Evolutionary conservation across 305 asterid genomes (phyloP).

Genomic region (Stenogyne calaminthoides): DNA sequence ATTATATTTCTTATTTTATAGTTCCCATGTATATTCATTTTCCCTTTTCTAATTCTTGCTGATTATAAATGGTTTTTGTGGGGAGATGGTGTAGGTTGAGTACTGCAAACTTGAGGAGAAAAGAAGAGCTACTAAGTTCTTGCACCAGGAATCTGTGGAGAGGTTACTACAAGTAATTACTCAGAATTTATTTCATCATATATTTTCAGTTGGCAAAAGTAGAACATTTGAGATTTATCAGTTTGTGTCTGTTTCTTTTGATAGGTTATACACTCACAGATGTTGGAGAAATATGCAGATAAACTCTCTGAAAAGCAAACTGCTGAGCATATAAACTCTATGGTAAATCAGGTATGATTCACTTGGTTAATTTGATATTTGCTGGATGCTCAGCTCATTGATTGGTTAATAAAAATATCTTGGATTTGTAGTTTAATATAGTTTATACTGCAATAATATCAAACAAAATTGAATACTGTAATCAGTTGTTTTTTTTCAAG

Average conservation of each 20-base stretch:
- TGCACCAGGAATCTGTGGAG: background rate
- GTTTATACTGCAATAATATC: background rate
- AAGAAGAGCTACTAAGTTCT: background rate
- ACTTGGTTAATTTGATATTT: background rate
- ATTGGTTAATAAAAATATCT: background rate
- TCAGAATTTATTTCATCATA: background rate
- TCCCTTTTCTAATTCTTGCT: background rate
- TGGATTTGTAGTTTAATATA: background rate
- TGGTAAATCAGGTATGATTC: background rate
- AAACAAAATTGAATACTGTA: background rate
- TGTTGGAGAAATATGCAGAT: constrained; percentile 1
- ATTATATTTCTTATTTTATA: background rate
- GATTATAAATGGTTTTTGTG: background rate
- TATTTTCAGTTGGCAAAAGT: background rate
- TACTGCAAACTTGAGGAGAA: background rate
- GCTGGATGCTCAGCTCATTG: background rate
- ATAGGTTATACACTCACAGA: background rate
- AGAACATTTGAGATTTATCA: background rate
- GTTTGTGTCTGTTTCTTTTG: background rate
- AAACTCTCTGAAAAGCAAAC: background rate
- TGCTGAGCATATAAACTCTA: background rate
- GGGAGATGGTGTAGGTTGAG: background rate
- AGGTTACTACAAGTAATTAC: constrained; percentile 3
- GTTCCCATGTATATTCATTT: background rate
- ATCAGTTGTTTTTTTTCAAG: background rate